Conservation (phyloP, 495 filamentous ascomycete genomes). For the Bacidia rubella region DNA sequence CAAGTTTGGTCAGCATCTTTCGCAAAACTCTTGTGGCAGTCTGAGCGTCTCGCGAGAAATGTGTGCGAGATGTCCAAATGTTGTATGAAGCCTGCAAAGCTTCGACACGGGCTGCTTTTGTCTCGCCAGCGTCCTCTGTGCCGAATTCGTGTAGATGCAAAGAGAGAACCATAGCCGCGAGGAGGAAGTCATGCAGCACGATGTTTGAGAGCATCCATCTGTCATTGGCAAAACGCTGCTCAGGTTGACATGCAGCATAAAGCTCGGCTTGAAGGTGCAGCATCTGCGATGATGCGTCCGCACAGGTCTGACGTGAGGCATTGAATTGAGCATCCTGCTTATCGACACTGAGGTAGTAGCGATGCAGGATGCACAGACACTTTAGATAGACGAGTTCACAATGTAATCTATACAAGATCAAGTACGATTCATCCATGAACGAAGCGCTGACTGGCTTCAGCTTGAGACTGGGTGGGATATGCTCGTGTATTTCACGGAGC, state of each 20-base stretch:
- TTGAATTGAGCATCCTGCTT: constrained; percentile 17
- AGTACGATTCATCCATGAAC: constrained; percentile 14
- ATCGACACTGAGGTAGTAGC: constrained; percentile 26
- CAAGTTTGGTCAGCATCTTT: too few relatives aligned
- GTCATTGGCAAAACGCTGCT: constrained; percentile 30
- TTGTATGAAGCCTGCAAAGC: background rate
- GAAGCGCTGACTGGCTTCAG: constrained; percentile 11
- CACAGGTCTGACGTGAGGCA: constrained; percentile 27
- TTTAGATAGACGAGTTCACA: constrained; percentile 23
- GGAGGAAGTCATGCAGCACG: constrained; percentile 33
- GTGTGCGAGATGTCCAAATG: background rate
- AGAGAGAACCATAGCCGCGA: constrained; percentile 16
- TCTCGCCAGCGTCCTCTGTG: background rate
- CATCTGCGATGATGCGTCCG: constrained; percentile 30
- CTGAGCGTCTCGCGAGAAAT: too few relatives aligned
- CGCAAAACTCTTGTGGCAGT: too few relatives aligned
- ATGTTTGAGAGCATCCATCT: constrained; percentile 35
- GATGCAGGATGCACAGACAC: constrained; percentile 30
- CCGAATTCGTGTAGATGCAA: background rate
- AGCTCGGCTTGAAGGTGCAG: constrained; percentile 25
- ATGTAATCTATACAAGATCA: constrained; percentile 16
- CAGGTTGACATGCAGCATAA: constrained; percentile 25
- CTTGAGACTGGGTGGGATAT: constrained; percentile 7
- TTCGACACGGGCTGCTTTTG: background rate
- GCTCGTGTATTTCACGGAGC: constrained; percentile 18